Evolutionary conservation across 768 basidiomycete species (phyloP), one percentile per base, ranked within the genome.

Genomic region (Mycena capillaripes): DNA sequence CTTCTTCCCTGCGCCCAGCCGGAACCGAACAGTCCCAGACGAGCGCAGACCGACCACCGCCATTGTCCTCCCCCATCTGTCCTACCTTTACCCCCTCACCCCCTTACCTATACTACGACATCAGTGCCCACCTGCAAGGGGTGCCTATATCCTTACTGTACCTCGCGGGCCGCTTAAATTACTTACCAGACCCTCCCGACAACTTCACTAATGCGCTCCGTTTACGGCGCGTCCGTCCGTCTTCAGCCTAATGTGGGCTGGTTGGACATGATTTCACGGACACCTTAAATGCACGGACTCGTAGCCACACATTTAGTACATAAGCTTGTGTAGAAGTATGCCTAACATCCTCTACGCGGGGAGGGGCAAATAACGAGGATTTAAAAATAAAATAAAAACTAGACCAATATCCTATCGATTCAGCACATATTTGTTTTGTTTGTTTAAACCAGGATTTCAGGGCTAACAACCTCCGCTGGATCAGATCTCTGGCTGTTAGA

Each of bases 301-400:
- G n/a, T n/a, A n/a, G n/a, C n/a, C n/a, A n/a, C n/a, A n/a, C n/a
- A n/a, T n/a, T n/a, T n/a, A n/a, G 17, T 21, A 19, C n/a, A 6
- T 34, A 17, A 44, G 16, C 30, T 59, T 42, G 58, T 38, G 23
- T 48, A 48, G 46, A 62, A 23, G 7, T n/a, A 48, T 62, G 60
- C 36, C 60, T 23, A 62, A 2, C 60, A 25, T 62, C n/a, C 46
- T 23, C 14, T 23, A 46, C 42, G 44, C 29, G 29, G 46, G n/a
- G 29, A 32, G n/a, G 44, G 60, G 36, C 44, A 62, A 62, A 62
- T 62, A 62, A 62, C 44, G 7, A 21, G 1, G 42, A 44, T 44
- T 7, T 17, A 44, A 44, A 44, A 38, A 38, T 11, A 38, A 38
- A 38, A 38, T 11, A 38, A 38, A 38, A 38, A 14, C 14, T 38